Evolutionary conservation across 2,329 filamentous ascomycete species (phyloP).

Genomic region (Fusarium ramigenum): DNA sequence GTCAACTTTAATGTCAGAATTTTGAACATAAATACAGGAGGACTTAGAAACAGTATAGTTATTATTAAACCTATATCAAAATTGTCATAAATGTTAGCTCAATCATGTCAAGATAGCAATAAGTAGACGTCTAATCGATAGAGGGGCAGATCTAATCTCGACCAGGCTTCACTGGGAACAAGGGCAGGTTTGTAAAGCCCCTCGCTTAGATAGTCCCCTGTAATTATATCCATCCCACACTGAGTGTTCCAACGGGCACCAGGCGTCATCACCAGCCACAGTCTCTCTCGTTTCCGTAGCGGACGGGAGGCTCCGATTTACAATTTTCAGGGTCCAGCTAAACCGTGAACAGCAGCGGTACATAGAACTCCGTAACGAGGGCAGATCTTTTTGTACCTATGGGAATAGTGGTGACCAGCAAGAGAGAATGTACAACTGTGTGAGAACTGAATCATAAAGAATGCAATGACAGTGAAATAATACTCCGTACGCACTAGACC

Average conservation of each 20-base stretch:
- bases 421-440: neutral
- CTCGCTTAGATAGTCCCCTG: constrained; percentile 21
- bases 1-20: neutral
- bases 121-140: constrained; percentile 17
- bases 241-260: neutral
- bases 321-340: constrained; percentile 27
- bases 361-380: neutral
- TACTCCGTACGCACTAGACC: no score
- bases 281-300: neutral
- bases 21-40: neutral
- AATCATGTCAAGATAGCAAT: constrained; percentile 9
- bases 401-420: neutral
- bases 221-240: constrained; percentile 4
- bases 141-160: constrained; percentile 23
- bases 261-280: constrained; percentile 31
- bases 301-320: constrained; percentile 17
- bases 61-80: neutral
- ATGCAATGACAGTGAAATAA: no score
- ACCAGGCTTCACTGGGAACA: neutral
- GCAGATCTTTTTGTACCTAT: neutral
- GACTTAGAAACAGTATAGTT: no score
- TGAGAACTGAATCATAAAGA: neutral
- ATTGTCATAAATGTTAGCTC: no score
- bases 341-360: constrained; percentile 6
- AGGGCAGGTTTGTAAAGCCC: constrained; percentile 22